phyloP scores from a whole-genome alignment of 2,329 filamentous ascomycete genomes.

The Fusarium heterosporum region DNA sequence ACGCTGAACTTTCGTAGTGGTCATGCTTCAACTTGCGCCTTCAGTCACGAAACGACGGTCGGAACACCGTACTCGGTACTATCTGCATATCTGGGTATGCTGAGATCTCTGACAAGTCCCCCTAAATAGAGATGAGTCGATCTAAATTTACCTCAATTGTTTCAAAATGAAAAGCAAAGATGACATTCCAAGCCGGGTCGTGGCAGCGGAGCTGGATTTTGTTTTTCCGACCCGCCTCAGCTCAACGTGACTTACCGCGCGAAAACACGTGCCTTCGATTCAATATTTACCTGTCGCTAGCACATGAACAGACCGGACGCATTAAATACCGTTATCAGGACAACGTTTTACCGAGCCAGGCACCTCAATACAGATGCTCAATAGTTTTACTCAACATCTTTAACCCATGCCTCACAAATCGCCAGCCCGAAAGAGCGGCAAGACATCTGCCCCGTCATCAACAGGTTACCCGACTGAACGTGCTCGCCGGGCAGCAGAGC shows the following conservation, averaged over 20 bases:
- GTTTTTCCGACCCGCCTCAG: slow-evolving; percentile 8
- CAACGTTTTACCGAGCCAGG: background rate
- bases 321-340: background rate
- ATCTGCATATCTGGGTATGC: too few species aligned
- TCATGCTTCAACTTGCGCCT: too few species aligned
- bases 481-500: slow-evolving; percentile 1
- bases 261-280: slow-evolving; percentile 1
- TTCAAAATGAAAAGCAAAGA: background rate
- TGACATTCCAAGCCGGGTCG: background rate
- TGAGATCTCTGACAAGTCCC: too few species aligned
- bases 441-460: background rate
- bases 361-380: background rate
- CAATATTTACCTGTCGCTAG: slow-evolving; percentile 9
- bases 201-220: slow-evolving; percentile 7
- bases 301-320: background rate
- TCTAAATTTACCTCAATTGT: too few species aligned
- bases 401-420: background rate
- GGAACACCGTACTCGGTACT: too few species aligned
- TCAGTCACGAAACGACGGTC: too few species aligned
- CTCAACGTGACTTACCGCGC: background rate
- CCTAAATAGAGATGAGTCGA: too few species aligned
- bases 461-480: slow-evolving; percentile 1
- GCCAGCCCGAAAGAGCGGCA: background rate
- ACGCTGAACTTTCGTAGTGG: too few species aligned
- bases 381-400: background rate